These are phyloP conservation scores for Fraxinus excelsior DNA, from an alignment of 257 asterid genomes.

Conservation along the genomic window DNA sequence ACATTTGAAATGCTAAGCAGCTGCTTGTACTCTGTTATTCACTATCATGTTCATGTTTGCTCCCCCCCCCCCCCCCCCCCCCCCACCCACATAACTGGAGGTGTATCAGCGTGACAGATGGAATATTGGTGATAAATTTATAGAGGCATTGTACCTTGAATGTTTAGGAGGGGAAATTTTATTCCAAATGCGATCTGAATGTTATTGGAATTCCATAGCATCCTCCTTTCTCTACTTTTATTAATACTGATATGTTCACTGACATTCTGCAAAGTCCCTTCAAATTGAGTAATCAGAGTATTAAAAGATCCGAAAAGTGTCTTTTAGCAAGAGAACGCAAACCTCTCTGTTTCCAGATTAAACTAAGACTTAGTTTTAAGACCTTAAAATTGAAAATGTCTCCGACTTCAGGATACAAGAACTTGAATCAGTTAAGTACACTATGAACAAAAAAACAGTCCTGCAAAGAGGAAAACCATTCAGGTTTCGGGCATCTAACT, in stretches of 20 bases:
- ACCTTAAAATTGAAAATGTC: too few relatives aligned
- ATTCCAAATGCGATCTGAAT: not conserved
- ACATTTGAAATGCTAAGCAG: constrained; percentile 21
- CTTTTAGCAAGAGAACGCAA: too few relatives aligned
- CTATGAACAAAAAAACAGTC: too few relatives aligned
- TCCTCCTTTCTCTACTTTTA: not conserved
- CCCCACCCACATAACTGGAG: not conserved
- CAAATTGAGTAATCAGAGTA: not conserved
- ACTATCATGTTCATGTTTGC: not conserved
- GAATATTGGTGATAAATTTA: not conserved
- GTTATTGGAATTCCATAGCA: not conserved
- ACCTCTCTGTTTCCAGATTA: too few relatives aligned
- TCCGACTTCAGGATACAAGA: too few relatives aligned
- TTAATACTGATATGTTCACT: not conserved
- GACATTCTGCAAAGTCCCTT: not conserved
- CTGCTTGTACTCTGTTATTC: constrained; percentile 1
- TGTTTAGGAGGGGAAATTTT: not conserved
- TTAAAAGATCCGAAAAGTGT: too few relatives aligned
- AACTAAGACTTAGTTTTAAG: too few relatives aligned
- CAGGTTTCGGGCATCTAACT: too few relatives aligned
- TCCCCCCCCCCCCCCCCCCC: not conserved
- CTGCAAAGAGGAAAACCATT: too few relatives aligned
- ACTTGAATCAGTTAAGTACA: too few relatives aligned
- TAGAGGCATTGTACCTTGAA: not conserved
- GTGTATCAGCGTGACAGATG: not conserved